Conservation (phyloP, 1,284 basidiomycete genomes). For the Cutaneotrichosporon spelunceum region DNA sequence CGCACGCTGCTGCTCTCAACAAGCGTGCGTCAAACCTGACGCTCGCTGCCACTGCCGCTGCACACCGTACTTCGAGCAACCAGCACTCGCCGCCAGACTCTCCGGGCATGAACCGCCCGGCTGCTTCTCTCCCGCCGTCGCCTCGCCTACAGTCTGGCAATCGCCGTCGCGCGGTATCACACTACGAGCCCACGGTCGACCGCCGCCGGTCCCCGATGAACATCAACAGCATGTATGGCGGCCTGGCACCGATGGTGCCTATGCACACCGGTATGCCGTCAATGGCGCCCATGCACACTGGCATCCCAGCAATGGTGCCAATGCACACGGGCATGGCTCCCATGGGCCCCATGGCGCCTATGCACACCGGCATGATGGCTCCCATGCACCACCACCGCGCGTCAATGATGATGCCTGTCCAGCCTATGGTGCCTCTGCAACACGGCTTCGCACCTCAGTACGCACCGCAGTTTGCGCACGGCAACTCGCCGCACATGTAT, state of each 20-base stretch:
- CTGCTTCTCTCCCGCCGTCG: constrained; percentile 19
- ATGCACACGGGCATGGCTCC: not conserved
- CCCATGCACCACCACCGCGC: constrained; percentile 9
- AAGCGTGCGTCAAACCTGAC: constrained; percentile 1
- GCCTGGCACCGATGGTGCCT: not conserved
- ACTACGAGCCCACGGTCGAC: constrained; percentile 10
- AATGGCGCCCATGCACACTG: constrained; percentile 1
- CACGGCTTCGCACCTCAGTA: not conserved
- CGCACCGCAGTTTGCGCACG: constrained; percentile 10
- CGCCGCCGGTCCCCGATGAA: constrained; percentile 17
- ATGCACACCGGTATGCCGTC: not conserved
- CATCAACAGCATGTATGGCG: constrained; percentile 16
- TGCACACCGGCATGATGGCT: constrained; percentile 8
- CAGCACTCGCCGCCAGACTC: constrained; percentile 9
- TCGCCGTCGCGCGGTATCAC: constrained; percentile 21
- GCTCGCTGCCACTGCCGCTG: not conserved
- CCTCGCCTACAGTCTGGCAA: constrained; percentile 14
- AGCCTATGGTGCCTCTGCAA: constrained; percentile 10
- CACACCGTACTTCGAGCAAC: constrained; percentile 5
- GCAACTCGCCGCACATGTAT: constrained; percentile 20
- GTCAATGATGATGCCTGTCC: constrained; percentile 16
- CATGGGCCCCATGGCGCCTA: constrained; percentile 5
- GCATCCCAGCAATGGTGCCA: not conserved
- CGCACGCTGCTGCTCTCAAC: not conserved
- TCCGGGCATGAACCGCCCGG: constrained; percentile 7